phyloP scores from a whole-genome alignment of 2,329 filamentous ascomycete genomes.

The Claviceps purpurea region DNA sequence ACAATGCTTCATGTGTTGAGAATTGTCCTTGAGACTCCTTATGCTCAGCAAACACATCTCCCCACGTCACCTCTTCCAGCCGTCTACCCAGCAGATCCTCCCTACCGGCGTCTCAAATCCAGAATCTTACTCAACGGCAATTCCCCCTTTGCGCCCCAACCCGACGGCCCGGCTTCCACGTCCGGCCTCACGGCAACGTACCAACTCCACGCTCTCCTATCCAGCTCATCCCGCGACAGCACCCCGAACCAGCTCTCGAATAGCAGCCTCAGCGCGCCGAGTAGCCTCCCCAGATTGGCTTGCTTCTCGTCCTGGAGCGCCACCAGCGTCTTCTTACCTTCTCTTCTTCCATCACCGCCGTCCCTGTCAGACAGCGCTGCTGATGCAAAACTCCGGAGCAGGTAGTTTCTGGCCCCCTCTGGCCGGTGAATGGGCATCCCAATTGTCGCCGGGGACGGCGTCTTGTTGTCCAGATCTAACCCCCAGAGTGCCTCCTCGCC shows the following conservation, averaged over 20 bases:
- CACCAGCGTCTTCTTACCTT: constrained; percentile 36
- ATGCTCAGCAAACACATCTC: too few relatives aligned
- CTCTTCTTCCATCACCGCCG: constrained; percentile 8
- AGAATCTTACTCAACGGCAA: constrained; percentile 56
- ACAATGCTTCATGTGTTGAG: too few relatives aligned
- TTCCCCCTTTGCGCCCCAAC: constrained; percentile 72
- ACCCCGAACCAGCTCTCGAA: constrained; percentile 62
- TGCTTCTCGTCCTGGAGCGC: constrained; percentile 48
- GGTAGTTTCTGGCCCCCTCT: constrained; percentile 49
- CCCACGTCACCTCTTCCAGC: not conserved
- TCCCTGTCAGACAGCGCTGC: constrained; percentile 20
- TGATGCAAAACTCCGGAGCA: constrained; percentile 43
- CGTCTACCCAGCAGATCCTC: not conserved
- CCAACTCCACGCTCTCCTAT: constrained; percentile 69
- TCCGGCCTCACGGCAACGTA: constrained; percentile 66
- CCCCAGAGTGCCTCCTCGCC: constrained; percentile 47
- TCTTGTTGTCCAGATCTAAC: constrained; percentile 40
- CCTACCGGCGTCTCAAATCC: constrained; percentile 27
- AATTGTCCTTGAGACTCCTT: too few relatives aligned
- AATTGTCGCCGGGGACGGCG: constrained; percentile 22
- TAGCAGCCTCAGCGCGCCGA: constrained; percentile 58
- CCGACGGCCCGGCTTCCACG: constrained; percentile 57
- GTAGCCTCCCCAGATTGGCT: constrained; percentile 52
- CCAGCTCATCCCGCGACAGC: constrained; percentile 51
- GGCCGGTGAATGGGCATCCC: constrained; percentile 63